These are phyloP conservation scores for Coniochaeta sp. DNA, from an alignment of 2,329 filamentous ascomycete genomes.

Conservation along the genomic window DNA sequence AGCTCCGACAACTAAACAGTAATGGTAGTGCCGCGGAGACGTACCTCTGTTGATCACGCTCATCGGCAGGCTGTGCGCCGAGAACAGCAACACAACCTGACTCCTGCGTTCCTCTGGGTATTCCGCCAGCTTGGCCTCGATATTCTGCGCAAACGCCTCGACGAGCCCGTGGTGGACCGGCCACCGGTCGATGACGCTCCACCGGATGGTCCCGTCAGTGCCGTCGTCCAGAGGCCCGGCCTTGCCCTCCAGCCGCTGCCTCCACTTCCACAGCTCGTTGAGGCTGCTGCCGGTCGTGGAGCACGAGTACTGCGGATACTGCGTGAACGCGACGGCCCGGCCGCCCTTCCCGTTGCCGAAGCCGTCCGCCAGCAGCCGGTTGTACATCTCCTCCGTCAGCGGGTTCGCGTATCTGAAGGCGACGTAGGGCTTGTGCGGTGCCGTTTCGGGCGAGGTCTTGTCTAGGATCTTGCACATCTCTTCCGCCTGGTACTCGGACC, in stretches of 20 bases:
- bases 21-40: conserved; percentile 12
- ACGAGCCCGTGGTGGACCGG: conserved; percentile 85
- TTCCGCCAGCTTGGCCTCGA: conserved; percentile 74
- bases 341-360: conserved; percentile 88
- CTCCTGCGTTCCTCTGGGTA: conserved; percentile 78
- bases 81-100: conserved; percentile 82
- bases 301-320: conserved; percentile 98
- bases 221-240: conserved; percentile 41
- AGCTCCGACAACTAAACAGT: neutral
- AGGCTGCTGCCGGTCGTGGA: conserved; percentile 93
- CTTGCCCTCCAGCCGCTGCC: conserved; percentile 79
- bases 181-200: conserved; percentile 98
- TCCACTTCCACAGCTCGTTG: conserved; percentile 98
- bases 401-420: conserved; percentile 94
- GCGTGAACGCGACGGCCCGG: conserved; percentile 90
- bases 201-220: conserved; percentile 67
- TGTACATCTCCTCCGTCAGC: conserved; percentile 90
- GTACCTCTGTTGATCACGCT: conserved; percentile 86
- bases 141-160: conserved; percentile 87
- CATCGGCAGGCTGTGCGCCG: conserved; percentile 95
- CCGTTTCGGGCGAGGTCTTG: conserved; percentile 82
- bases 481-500: conserved; percentile 88
- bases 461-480: conserved; percentile 99
- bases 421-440: conserved; percentile 94
- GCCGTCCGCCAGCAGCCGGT: conserved; percentile 73